phyloP scores from a whole-genome alignment of 177 flowering plant species.

The Vitis hybrid region DNA sequence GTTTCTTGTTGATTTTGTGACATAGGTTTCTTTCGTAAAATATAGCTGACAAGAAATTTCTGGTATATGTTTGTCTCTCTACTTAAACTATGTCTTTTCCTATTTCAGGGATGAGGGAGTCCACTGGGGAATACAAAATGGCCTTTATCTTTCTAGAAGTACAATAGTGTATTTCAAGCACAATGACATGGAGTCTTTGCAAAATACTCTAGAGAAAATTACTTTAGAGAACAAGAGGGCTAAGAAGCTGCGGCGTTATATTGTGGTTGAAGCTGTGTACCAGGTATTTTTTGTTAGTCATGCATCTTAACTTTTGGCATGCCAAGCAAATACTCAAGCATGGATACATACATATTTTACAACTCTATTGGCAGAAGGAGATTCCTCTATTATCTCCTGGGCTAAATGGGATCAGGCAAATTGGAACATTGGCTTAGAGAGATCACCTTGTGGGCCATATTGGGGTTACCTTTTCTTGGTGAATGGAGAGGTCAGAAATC shows the following conservation, averaged over 20 bases:
- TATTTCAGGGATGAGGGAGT: constrained; percentile 94
- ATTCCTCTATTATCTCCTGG: too few relatives aligned
- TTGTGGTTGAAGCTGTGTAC: constrained; percentile 92
- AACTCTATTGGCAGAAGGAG: not conserved
- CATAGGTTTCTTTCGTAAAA: too few relatives aligned
- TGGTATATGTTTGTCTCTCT: not conserved
- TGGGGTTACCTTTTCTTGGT: too few relatives aligned
- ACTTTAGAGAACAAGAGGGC: constrained; percentile 65
- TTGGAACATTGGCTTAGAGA: too few relatives aligned
- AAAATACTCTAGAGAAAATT: constrained; percentile 65
- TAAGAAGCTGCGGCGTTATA: constrained; percentile 86
- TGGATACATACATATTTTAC: not conserved
- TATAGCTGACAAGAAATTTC: not conserved
- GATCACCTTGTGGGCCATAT: too few relatives aligned
- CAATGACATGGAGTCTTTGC: constrained; percentile 87
- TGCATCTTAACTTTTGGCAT: not conserved
- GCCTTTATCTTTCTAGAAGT: constrained; percentile 94
- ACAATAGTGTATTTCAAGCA: constrained; percentile 90
- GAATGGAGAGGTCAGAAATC: too few relatives aligned
- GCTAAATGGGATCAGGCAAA: too few relatives aligned
- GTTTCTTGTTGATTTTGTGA: too few relatives aligned
- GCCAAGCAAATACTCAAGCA: not conserved
- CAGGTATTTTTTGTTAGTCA: constrained; percentile 53
- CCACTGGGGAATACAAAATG: constrained; percentile 99
- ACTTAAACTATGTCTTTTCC: not conserved